Evolutionary conservation across 2,329 filamentous ascomycete species (phyloP).

Genomic region (Fusarium nelsonii): DNA sequence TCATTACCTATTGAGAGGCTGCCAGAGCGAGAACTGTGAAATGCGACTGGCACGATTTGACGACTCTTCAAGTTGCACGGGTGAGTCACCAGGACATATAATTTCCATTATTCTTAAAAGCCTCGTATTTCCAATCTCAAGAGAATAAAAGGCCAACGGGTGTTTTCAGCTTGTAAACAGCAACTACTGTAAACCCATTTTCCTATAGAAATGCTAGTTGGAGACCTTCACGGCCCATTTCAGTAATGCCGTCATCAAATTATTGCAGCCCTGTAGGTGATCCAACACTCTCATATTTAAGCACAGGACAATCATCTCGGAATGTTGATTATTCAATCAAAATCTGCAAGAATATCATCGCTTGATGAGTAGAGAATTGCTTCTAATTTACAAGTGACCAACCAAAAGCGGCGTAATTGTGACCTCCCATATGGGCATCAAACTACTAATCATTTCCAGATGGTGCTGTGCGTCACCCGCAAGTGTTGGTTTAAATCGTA

Average conservation of each 20-base stretch:
- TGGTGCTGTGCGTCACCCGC: neutral
- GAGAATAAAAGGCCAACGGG: neutral
- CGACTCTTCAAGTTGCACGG: neutral
- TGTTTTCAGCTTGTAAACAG: neutral
- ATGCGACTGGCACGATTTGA: neutral
- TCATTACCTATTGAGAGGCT: constrained; percentile 2
- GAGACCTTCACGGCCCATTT: constrained; percentile 5
- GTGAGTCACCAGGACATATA: neutral
- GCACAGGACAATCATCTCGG: neutral
- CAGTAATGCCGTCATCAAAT: constrained; percentile 31
- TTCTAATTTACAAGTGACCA: too few relatives aligned
- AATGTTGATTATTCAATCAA: neutral
- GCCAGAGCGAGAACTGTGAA: constrained; percentile 5
- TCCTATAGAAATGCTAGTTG: neutral
- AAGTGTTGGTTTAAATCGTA: neutral
- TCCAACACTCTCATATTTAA: neutral
- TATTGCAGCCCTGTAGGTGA: constrained; percentile 2
- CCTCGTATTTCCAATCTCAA: neutral
- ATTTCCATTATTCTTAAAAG: neutral
- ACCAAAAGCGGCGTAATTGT: too few relatives aligned
- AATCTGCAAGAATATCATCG: neutral
- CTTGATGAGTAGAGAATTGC: neutral
- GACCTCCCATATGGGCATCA: neutral
- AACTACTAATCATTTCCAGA: too few relatives aligned
- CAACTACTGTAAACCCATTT: neutral